These are phyloP conservation scores for Botrytis cinerea DNA, from an alignment of 2,329 filamentous ascomycete species.

Conservation along the genomic window DNA sequence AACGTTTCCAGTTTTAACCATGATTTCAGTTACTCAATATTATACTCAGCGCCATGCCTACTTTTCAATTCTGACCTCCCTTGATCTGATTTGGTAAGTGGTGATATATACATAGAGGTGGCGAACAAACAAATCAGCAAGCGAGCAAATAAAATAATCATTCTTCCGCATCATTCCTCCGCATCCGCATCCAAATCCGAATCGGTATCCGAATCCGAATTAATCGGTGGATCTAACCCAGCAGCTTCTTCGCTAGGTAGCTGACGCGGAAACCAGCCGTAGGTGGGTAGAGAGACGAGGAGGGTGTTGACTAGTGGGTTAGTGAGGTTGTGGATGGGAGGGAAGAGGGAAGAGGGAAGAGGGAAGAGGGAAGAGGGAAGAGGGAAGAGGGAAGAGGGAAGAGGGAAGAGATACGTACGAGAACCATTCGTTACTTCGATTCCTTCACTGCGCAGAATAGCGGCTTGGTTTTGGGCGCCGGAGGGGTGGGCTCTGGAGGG, in stretches of 20 bases:
- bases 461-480: slow-evolving; percentile 43
- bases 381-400: not conserved
- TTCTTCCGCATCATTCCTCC: not conserved
- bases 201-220: slow-evolving; percentile 33
- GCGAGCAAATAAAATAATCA: not conserved
- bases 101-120: too few species aligned
- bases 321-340: not conserved
- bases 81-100: not conserved
- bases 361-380: not conserved
- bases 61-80: not conserved
- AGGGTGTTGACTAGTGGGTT: slow-evolving; percentile 41
- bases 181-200: not conserved
- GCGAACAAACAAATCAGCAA: too few species aligned
- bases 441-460: slow-evolving; percentile 42
- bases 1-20: not conserved
- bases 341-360: not conserved
- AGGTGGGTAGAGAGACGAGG: slow-evolving; percentile 41
- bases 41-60: not conserved
- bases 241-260: slow-evolving; percentile 37
- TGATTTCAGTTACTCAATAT: not conserved
- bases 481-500: slow-evolving; percentile 39
- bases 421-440: slow-evolving; percentile 41
- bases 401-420: not conserved
- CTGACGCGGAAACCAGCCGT: slow-evolving; percentile 48
- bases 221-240: slow-evolving; percentile 31